Conservation (phyloP, 2,329 filamentous ascomycete species). For the Stagonosporopsis tanaceti region DNA sequence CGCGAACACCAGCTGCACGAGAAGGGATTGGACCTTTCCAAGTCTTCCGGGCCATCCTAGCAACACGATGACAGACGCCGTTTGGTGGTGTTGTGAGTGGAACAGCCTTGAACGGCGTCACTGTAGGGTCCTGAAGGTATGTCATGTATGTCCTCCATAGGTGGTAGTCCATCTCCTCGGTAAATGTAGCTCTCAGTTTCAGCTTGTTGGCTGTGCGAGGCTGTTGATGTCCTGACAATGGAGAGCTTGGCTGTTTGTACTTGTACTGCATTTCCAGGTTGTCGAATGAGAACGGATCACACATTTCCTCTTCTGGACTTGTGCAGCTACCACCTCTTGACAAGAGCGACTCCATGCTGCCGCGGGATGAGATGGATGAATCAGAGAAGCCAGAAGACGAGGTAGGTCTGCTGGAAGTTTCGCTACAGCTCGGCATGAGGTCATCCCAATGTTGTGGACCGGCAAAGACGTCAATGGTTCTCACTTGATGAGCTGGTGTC, state of each 20-base stretch:
- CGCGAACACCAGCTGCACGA: slow-evolving; percentile 31
- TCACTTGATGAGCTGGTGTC: slow-evolving; percentile 56
- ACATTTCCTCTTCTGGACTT: slow-evolving; percentile 66
- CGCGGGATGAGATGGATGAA: slow-evolving; percentile 68
- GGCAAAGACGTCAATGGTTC: slow-evolving; percentile 39
- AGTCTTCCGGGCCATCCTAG: slow-evolving; percentile 66
- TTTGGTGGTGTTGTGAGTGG: slow-evolving; percentile 70
- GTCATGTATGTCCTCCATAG: slow-evolving; percentile 72
- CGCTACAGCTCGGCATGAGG: slow-evolving; percentile 44
- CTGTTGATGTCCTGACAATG: slow-evolving; percentile 39
- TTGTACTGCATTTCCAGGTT: slow-evolving; percentile 42
- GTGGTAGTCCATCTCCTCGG: slow-evolving; percentile 70
- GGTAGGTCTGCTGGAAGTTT: slow-evolving; percentile 61
- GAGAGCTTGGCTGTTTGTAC: slow-evolving; percentile 40
- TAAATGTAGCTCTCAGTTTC: slow-evolving; percentile 61
- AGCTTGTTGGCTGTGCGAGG: slow-evolving; percentile 50
- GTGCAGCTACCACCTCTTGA: slow-evolving; percentile 68
- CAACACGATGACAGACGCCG: slow-evolving; percentile 70
- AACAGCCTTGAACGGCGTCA: slow-evolving; percentile 72
- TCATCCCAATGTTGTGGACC: slow-evolving; percentile 44
- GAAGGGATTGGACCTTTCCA: slow-evolving; percentile 61
- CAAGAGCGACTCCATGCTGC: slow-evolving; percentile 64
- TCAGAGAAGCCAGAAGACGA: slow-evolving; percentile 68
- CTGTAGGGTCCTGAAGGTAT: slow-evolving; percentile 70
- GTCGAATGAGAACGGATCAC: slow-evolving; percentile 63